phyloP scores from a whole-genome alignment of 768 basidiomycete genomes.

The Erythrobasidium yunnanense region DNA sequence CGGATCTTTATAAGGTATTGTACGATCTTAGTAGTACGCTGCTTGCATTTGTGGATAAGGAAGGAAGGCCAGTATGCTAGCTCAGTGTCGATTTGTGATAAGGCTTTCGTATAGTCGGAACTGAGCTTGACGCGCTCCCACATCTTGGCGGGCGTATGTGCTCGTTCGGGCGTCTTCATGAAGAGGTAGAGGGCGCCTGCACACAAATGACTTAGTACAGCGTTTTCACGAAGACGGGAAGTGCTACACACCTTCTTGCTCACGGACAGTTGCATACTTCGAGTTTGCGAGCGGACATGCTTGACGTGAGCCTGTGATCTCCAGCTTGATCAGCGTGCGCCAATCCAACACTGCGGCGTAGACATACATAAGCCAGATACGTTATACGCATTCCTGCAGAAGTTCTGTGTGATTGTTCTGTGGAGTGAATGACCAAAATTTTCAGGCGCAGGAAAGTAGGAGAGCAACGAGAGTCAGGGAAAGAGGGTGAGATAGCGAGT shows the following conservation, averaged over 20 bases:
- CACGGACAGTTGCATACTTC: constrained; percentile 92
- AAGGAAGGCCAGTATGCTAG: constrained; percentile 98
- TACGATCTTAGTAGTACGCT: constrained; percentile 94
- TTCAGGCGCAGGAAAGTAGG: too few relatives aligned
- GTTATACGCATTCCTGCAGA: constrained; percentile 98
- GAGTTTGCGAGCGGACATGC: constrained; percentile 98
- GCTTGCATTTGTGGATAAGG: constrained; percentile 96
- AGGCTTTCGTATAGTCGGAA: constrained; percentile 84
- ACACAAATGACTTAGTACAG: not conserved
- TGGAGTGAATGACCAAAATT: not conserved
- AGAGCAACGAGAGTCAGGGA: too few relatives aligned
- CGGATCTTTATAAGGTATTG: constrained; percentile 99
- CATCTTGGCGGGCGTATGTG: constrained; percentile 91
- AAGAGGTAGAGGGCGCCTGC: constrained; percentile 79
- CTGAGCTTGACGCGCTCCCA: constrained; percentile 92
- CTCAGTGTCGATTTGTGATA: constrained; percentile 93
- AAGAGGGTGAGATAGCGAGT: too few relatives aligned
- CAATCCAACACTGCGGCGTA: not conserved
- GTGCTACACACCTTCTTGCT: constrained; percentile 64
- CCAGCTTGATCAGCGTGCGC: not conserved
- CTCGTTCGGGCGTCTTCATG: constrained; percentile 93
- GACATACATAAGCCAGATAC: constrained; percentile 72
- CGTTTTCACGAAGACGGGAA: not conserved
- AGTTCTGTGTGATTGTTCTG: constrained; percentile 90
- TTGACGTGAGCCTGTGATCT: constrained; percentile 52